Evolutionary conservation across 305 asterid genomes (phyloP), one percentile per base, ranked within the genome.

Genomic region (Fraxinus sp.): DNA sequence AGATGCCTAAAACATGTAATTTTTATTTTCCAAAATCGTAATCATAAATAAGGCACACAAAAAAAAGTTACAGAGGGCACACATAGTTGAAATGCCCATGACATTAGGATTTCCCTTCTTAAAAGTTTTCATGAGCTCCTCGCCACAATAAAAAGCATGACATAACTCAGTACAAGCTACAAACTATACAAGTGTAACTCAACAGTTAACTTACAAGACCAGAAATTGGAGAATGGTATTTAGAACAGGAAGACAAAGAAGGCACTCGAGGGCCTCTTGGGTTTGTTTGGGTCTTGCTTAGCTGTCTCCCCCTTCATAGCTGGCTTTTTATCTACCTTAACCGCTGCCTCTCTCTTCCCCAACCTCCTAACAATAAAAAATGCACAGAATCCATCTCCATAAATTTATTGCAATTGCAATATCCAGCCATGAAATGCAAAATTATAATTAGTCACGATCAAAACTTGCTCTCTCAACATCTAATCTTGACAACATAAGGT

Each of bases 221-320:
- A 71, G 8, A 81, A 81, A 72, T 36, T 7, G 32, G 66, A 41
- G 30, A 75, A 57, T 80, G 79, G 80, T 5, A 62, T 81, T 52
- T 46, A 88, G 30, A 91, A 95, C 99, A 95, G 97, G 89, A 95
- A 95, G 76, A 95, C 97, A 55, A 95, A 95, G 90, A 49, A 94
- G 85, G 99, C 99, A 76, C 98, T 93, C 7, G 99, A 94, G 13
- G 59, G 98, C 86, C 99, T 89, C 87, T 95, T 95, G 59, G 81
- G 98, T 89, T 88, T 95, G 89, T 94, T 95, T 0, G 97, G 98
- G 79, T 95, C 99, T 84, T 93, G 92, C 89, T 89, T 85, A 78
- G 90, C 95, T 84, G 77, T 83, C 72, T 89, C 86, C 20, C 89
- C 91, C 90, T 85, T 88, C 90, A 83, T 86, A 74, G 88, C 88